A percentile compares a stretch with the other conserved stretches of the same genome.
phyloP scores from a whole-genome alignment of 495 filamentous ascomycete species.

The Tuber umbilicatum region DNA sequence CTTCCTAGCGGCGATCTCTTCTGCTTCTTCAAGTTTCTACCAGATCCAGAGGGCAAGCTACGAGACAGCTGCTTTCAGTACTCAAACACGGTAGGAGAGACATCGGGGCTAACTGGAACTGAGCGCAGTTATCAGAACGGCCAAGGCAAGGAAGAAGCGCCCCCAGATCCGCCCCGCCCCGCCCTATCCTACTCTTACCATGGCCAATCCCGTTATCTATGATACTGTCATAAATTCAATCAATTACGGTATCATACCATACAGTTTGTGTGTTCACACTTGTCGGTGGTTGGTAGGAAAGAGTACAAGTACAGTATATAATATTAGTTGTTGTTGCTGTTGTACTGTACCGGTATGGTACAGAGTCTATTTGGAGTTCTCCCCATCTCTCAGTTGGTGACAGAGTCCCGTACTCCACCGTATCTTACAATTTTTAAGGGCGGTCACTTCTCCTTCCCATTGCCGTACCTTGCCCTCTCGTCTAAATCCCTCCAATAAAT shows the following conservation, averaged over 20 bases:
- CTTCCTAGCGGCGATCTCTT: slow-evolving; percentile 37
- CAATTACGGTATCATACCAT: neutral
- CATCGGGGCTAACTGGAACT: neutral
- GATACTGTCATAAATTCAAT: neutral
- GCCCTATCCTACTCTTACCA: neutral
- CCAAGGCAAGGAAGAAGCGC: neutral
- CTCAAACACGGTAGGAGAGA: neutral
- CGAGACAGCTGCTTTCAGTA: neutral
- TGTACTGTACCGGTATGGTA: neutral
- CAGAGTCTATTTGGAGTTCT: slow-evolving; percentile 17
- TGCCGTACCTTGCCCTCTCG: slow-evolving; percentile 23
- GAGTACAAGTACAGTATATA: neutral
- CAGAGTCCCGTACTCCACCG: slow-evolving; percentile 21
- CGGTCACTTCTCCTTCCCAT: slow-evolving; percentile 27
- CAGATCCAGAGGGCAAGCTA: slow-evolving; percentile 18
- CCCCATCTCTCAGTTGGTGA: slow-evolving; percentile 15
- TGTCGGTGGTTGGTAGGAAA: neutral
- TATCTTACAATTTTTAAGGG: slow-evolving; percentile 29
- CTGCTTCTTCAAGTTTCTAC: slow-evolving; percentile 22
- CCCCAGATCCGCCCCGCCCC: neutral
- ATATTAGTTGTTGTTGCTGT: neutral
- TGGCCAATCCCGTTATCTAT: neutral
- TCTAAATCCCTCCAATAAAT: slow-evolving; percentile 26
- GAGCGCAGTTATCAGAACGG: slow-evolving; percentile 1
- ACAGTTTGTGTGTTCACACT: neutral